A percentile compares a stretch with the other conserved stretches of the same genome.
phyloP scores from a whole-genome alignment of 805 yeast species.

The Saccharomyces paradoxus region DNA sequence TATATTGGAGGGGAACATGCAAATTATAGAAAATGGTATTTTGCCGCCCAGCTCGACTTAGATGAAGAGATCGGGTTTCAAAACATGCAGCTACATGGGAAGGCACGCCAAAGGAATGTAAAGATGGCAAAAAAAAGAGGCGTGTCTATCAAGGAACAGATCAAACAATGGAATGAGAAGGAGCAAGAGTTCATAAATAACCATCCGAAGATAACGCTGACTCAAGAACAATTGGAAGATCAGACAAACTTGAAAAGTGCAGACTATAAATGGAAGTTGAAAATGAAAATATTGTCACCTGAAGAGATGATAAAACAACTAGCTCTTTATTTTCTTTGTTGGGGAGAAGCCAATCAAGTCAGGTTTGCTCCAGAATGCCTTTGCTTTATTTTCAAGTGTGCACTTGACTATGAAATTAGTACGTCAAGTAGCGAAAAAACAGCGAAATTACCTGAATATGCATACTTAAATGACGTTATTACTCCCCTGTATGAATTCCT shows the following conservation, averaged over 20 bases:
- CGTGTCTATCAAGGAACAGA: constrained; percentile 28
- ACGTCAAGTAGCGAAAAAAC: not conserved
- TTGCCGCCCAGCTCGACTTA: constrained; percentile 72
- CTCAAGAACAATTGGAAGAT: constrained; percentile 60
- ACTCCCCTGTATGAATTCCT: constrained; percentile 67
- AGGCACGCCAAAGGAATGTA: constrained; percentile 36
- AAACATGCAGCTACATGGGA: constrained; percentile 46
- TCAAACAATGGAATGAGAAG: constrained; percentile 37
- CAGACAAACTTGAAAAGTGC: constrained; percentile 64
- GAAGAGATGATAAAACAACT: constrained; percentile 60
- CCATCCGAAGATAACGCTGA: constrained; percentile 48
- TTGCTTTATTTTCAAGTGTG: constrained; percentile 77
- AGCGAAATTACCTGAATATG: constrained; percentile 36
- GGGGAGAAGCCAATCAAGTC: constrained; percentile 88
- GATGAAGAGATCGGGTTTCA: constrained; percentile 61
- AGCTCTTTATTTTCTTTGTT: constrained; percentile 60
- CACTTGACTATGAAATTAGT: constrained; percentile 59
- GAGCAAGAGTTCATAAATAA: constrained; percentile 42
- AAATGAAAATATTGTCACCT: constrained; percentile 48
- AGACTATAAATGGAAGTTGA: constrained; percentile 69
- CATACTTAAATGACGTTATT: constrained; percentile 58
- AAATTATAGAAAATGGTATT: constrained; percentile 86
- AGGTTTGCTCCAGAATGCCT: constrained; percentile 86
- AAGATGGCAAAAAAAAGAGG: constrained; percentile 37
- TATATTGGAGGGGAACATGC: constrained; percentile 88